A percentile compares a stretch with the other conserved stretches of the same genome.
These are phyloP conservation scores for Myxozyma neglecta DNA, from an alignment of 805 yeast species.

Conservation along the genomic window DNA sequence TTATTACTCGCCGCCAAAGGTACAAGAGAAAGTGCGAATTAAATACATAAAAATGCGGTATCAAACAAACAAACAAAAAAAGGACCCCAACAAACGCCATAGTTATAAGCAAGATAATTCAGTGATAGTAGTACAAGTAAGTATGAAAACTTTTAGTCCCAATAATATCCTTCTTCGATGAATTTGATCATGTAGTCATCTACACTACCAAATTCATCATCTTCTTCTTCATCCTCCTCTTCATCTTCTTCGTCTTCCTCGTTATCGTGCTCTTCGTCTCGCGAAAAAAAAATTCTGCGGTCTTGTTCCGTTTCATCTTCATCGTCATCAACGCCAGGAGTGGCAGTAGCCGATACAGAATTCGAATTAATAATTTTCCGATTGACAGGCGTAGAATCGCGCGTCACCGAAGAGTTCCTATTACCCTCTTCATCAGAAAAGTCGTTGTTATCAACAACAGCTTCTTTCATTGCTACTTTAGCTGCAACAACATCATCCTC, in stretches of 20 bases:
- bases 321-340: background rate
- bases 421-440: constrained; percentile 43
- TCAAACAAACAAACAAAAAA: background rate
- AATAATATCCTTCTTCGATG: constrained; percentile 52
- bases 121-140: background rate
- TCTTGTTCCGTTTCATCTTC: background rate
- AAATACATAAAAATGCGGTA: background rate
- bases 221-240: constrained; percentile 48
- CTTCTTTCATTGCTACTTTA: constrained; percentile 81
- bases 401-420: background rate
- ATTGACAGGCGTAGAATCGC: constrained; percentile 5
- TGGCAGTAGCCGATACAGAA: constrained; percentile 29
- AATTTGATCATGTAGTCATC: constrained; percentile 95
- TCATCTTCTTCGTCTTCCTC: constrained; percentile 39
- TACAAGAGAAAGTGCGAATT: no score
- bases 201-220: constrained; percentile 64
- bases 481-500: constrained; percentile 79
- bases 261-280: background rate
- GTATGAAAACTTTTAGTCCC: constrained; percentile 16
- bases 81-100: background rate
- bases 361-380: constrained; percentile 11
- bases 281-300: no score
- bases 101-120: background rate
- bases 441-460: constrained; percentile 80
- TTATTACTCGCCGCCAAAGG: no score